Percentiles rank a stretch among this genome's conserved stretches.
Conservation (phyloP, 140 eudicot species). For the Stevia rebaudiana region DNA sequence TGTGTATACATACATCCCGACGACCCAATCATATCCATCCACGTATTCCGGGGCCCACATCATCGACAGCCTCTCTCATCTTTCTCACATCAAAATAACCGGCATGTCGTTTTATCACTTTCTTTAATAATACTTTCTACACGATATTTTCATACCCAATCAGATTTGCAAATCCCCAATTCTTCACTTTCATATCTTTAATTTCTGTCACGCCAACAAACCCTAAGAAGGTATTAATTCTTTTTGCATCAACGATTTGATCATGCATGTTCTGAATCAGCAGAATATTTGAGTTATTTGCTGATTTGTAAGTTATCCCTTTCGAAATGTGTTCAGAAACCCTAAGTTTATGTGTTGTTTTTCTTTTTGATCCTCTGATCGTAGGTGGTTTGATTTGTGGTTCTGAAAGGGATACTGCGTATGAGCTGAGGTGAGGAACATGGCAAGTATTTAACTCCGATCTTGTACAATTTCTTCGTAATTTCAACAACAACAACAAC, state of each 20-base stretch:
- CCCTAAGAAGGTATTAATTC: conserved; percentile 8
- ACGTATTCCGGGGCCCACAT: conserved; percentile 10
- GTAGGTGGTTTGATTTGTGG: conserved; percentile 15
- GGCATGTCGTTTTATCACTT: conserved; percentile 23
- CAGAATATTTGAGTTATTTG: background rate
- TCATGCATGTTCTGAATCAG: conserved; percentile 8
- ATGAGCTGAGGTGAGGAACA: conserved; percentile 35
- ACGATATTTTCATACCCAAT: conserved; percentile 16
- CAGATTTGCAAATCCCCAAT: conserved; percentile 10
- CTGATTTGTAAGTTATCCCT: background rate
- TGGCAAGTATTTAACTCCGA: conserved; percentile 34
- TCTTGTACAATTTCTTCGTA: conserved; percentile 6
- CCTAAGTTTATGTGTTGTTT: conserved; percentile 14
- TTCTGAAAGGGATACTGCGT: background rate
- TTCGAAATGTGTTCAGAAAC: conserved; percentile 16
- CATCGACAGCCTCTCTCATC: conserved; percentile 18
- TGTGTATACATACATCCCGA: conserved; percentile 16
- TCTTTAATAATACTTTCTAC: conserved; percentile 21
- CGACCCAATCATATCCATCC: conserved; percentile 23
- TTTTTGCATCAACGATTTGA: background rate
- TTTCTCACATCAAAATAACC: conserved; percentile 23
- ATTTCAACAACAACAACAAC: too few species aligned
- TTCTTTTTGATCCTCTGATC: conserved; percentile 7
- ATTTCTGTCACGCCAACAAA: conserved; percentile 14
- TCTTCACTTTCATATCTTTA: conserved; percentile 22